Evolutionary conservation across 805 yeast species (phyloP).

Genomic region (Candida nanaspora): DNA sequence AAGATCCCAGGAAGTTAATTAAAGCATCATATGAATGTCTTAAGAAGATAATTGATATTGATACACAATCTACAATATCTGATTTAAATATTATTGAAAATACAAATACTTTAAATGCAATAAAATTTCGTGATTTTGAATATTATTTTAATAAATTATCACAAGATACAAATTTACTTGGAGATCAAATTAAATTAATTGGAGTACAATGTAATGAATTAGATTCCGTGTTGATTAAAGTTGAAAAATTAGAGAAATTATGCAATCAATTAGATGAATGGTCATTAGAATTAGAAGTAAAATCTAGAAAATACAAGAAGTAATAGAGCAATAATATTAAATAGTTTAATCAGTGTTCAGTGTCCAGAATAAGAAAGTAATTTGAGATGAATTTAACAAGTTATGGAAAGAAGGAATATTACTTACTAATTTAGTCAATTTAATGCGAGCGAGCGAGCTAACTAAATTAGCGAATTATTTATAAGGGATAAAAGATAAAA

Average conservation of each 20-base stretch:
- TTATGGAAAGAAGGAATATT: too few relatives aligned
- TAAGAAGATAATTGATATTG: constrained; percentile 25
- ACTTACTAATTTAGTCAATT: too few relatives aligned
- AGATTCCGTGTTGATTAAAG: constrained; percentile 24
- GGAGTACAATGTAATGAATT: constrained; percentile 21
- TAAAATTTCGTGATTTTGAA: constrained; percentile 43
- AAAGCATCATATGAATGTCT: constrained; percentile 24
- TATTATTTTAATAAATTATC: constrained; percentile 24
- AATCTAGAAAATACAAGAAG: constrained; percentile 20
- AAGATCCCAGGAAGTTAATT: constrained; percentile 19
- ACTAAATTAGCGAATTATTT: too few relatives aligned
- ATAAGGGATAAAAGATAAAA: too few relatives aligned
- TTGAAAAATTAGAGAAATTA: constrained; percentile 36
- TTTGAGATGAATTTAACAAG: too few relatives aligned
- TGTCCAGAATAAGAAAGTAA: too few relatives aligned
- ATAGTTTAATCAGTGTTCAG: too few relatives aligned
- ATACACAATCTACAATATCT: constrained; percentile 26
- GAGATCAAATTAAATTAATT: constrained; percentile 9
- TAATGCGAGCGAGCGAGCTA: too few relatives aligned
- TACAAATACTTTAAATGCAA: constrained; percentile 50
- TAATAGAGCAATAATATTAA: constrained; percentile 1
- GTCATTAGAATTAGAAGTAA: constrained; percentile 47
- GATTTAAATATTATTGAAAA: constrained; percentile 45
- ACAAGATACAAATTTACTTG: constrained; percentile 2
- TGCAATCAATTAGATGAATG: constrained; percentile 56